Percentiles rank a stretch among this genome's conserved stretches.
Evolutionary conservation across 2,329 filamentous ascomycete species (phyloP).

Genomic region (Fusarium bactridioides): DNA sequence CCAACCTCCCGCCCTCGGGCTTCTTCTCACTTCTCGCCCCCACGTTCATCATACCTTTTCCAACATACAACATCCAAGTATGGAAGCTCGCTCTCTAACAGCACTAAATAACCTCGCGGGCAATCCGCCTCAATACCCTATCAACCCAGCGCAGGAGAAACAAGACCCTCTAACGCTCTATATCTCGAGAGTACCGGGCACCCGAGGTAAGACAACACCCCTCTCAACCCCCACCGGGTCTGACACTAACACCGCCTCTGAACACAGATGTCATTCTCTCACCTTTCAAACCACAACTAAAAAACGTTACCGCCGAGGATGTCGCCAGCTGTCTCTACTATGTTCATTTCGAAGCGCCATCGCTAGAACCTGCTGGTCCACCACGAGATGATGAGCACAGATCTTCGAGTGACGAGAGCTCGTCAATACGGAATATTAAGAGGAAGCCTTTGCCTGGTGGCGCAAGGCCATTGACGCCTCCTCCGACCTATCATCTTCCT

Average conservation of each 20-base stretch:
- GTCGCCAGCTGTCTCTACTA: conserved; percentile 91
- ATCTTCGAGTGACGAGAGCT: conserved; percentile 55
- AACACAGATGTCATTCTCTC: conserved; percentile 87
- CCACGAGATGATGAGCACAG: conserved; percentile 45
- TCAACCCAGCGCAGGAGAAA: conserved; percentile 73
- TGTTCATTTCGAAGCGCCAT: conserved; percentile 71
- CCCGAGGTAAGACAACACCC: conserved; percentile 68
- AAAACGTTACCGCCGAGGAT: conserved; percentile 88
- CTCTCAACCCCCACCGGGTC: conserved; percentile 2
- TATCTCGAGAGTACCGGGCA: conserved; percentile 91
- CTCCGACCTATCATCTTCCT: conserved; percentile 29
- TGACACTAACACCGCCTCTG: conserved; percentile 27
- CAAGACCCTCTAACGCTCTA: conserved; percentile 83
- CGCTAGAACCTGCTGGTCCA: conserved; percentile 57
- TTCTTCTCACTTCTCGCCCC: conserved; percentile 11
- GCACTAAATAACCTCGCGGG: conserved; percentile 81
- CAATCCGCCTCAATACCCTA: conserved; percentile 86
- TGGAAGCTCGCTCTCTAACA: conserved; percentile 86
- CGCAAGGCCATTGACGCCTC: conserved; percentile 40
- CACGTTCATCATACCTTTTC: background rate
- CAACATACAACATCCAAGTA: conserved; percentile 42
- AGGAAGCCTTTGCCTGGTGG: conserved; percentile 60
- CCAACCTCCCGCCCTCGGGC: conserved; percentile 14
- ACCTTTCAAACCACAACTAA: conserved; percentile 85
- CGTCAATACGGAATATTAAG: conserved; percentile 55